Percentiles rank a stretch among this genome's conserved stretches.
These are phyloP conservation scores for Euptelea pleiosperma DNA, from an alignment of 164 flowering plant species.

Conservation along the genomic window DNA sequence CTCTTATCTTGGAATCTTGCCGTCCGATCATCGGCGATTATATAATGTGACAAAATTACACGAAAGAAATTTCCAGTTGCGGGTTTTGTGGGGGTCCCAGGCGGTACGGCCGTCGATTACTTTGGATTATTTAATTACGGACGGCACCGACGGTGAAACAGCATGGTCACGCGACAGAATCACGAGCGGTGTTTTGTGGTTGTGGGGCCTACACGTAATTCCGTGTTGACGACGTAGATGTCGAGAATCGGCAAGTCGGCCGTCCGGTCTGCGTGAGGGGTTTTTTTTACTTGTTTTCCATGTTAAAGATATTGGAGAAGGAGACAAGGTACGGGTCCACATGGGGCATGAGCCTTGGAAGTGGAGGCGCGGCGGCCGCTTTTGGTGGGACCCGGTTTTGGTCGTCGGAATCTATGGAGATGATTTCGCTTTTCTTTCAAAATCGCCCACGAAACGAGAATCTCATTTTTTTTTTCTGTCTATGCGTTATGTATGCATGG, in stretches of 20 bases:
- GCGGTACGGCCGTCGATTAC: too few relatives aligned
- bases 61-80: too few relatives aligned
- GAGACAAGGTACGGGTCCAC: conserved; percentile 20
- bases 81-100: too few relatives aligned
- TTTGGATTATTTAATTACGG: not conserved
- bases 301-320: too few relatives aligned
- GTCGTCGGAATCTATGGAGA: conserved; percentile 29
- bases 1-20: too few relatives aligned
- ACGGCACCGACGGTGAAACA: conserved; percentile 26
- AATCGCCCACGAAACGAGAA: too few relatives aligned
- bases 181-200: conserved; percentile 9
- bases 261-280: not conserved
- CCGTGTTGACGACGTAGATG: conserved; percentile 44
- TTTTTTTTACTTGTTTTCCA: not conserved
- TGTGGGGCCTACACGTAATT: conserved; percentile 23
- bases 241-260: not conserved
- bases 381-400: conserved; percentile 24
- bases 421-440: conserved; percentile 10
- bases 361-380: conserved; percentile 53
- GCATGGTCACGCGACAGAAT: conserved; percentile 11
- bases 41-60: too few relatives aligned
- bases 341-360: not conserved
- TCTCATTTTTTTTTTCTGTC: not conserved
- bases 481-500: conserved; percentile 5
- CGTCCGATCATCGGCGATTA: too few relatives aligned